Evolutionary conservation across 176 grass and related monocot species (phyloP).

Genomic region (Eragrostis curvula): DNA sequence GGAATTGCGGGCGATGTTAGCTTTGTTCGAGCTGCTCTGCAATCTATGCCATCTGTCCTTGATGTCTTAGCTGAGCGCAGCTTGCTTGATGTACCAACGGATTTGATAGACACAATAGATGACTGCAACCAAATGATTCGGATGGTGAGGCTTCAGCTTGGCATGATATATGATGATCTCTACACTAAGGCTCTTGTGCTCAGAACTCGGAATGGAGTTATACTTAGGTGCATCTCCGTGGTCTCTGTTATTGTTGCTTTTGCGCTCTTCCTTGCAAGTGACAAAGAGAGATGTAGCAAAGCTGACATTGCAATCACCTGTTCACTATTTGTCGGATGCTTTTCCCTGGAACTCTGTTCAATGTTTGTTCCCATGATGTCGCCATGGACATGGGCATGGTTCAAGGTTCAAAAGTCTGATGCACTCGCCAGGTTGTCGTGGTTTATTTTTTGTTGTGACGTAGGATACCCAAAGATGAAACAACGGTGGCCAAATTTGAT

Average conservation of each 20-base stretch:
- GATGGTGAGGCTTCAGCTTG: neutral
- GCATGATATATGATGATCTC: neutral
- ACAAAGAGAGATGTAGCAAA: no score
- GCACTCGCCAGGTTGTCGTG: neutral
- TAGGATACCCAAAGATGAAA: neutral
- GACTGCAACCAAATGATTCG: neutral
- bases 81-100: neutral
- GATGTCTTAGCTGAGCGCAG: neutral
- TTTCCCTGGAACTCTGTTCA: no score
- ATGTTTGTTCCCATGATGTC: no score
- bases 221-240: neutral
- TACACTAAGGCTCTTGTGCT: neutral
- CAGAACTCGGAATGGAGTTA: neutral
- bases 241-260: neutral
- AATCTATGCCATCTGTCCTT: neutral
- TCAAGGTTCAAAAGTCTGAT: no score
- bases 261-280: no score
- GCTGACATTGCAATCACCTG: no score
- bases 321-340: no score
- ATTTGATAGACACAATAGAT: neutral
- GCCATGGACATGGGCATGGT: no score
- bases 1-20: neutral
- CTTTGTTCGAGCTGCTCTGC: neutral
- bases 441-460: neutral
- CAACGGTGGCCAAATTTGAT: neutral